These are phyloP conservation scores for Xylaria sp. DNA, from an alignment of 2,329 filamentous ascomycete genomes.

Conservation along the genomic window DNA sequence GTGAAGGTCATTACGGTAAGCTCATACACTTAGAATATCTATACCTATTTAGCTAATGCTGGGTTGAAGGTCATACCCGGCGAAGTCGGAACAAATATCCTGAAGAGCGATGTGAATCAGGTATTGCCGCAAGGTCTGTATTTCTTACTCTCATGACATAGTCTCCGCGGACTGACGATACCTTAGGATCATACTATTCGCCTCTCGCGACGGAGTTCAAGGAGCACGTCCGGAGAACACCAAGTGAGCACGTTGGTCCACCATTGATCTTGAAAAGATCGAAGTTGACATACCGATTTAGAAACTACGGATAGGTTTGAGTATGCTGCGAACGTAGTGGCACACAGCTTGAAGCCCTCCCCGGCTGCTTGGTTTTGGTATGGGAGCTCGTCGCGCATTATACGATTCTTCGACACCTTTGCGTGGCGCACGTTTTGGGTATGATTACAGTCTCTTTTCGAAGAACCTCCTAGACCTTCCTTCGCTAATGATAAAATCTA, in stretches of 20 bases:
- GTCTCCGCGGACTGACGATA: neutral
- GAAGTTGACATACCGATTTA: neutral
- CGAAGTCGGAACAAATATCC: conserved; percentile 47
- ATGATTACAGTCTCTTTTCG: neutral
- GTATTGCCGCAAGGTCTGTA: conserved; percentile 39
- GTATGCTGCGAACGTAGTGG: conserved; percentile 42
- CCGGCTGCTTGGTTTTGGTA: conserved; percentile 46
- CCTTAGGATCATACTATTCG: conserved; percentile 35
- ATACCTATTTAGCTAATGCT: neutral
- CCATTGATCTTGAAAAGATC: neutral
- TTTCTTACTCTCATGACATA: neutral
- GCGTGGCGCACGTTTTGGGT: conserved; percentile 41
- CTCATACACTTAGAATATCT: neutral
- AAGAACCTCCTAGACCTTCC: neutral
- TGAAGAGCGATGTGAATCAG: conserved; percentile 40
- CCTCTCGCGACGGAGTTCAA: conserved; percentile 40
- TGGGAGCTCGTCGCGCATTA: conserved; percentile 21
- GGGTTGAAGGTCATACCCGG: conserved; percentile 43
- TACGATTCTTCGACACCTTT: conserved; percentile 40
- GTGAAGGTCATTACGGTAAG: conserved; percentile 40
- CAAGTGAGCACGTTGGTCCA: conserved; percentile 30
- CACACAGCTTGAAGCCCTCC: conserved; percentile 29
- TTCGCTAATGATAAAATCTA: neutral
- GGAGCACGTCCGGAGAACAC: conserved; percentile 40
- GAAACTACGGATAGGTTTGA: conserved; percentile 33